Conservation (phyloP, 208 protist species). For the Endotrypanum monterogeii region DNA sequence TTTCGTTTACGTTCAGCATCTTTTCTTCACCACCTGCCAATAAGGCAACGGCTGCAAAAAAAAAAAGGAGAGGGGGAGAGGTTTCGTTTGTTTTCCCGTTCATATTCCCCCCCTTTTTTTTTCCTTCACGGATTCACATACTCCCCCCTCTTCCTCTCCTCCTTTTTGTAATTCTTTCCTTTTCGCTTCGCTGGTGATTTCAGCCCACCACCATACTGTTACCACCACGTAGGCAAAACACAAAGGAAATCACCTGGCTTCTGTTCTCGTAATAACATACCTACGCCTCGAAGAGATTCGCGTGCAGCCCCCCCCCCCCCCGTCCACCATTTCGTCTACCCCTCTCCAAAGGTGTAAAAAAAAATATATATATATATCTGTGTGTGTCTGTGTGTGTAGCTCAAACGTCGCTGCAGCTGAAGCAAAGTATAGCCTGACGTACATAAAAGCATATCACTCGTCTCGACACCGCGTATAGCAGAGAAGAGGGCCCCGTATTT, state of each 20-base stretch:
- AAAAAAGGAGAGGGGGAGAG: too few relatives aligned
- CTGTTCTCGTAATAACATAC: neutral
- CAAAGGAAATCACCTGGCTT: neutral
- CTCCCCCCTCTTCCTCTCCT: neutral
- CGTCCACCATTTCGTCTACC: too few relatives aligned
- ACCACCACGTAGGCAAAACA: neutral
- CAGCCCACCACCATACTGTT: neutral
- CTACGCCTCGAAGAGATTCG: neutral
- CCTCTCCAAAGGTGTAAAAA: too few relatives aligned
- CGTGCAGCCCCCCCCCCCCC: too few relatives aligned
- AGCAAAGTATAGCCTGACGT: neutral
- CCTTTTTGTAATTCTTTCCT: neutral
- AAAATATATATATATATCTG: conserved; percentile 3
- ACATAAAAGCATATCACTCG: neutral
- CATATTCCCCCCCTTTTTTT: neutral
- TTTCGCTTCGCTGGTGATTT: neutral
- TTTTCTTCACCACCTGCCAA: neutral
- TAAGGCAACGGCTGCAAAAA: too few relatives aligned
- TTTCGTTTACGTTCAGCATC: too few relatives aligned
- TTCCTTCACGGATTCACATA: too few relatives aligned
- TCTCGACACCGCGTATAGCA: neutral
- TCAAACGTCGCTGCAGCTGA: neutral
- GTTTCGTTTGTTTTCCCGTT: neutral
- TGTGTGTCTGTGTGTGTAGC: neutral
- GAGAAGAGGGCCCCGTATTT: neutral